Percentiles rank a stretch among this genome's conserved stretches.
Evolutionary conservation across 2,329 filamentous ascomycete genomes (phyloP).

Genomic region (Byssothecium circinans): DNA sequence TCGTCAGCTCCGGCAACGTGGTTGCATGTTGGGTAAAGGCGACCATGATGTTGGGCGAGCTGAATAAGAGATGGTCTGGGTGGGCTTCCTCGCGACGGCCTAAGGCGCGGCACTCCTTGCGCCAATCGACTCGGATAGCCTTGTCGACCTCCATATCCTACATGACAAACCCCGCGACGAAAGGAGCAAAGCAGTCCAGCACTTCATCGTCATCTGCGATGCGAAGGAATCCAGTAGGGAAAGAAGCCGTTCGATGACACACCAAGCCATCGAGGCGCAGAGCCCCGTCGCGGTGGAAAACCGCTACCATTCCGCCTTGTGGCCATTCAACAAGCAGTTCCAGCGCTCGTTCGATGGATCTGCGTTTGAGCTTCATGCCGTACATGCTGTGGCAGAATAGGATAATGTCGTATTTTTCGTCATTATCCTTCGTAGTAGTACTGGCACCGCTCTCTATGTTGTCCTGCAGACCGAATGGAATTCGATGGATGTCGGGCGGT

Average conservation of each 20-base stretch:
- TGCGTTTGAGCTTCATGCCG: constrained; percentile 56
- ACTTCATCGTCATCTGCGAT: constrained; percentile 50
- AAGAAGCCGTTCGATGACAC: constrained; percentile 51
- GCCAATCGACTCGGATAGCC: constrained; percentile 49
- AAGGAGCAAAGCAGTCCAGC: constrained; percentile 57
- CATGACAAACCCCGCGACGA: constrained; percentile 53
- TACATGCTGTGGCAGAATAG: constrained; percentile 68
- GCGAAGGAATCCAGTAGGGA: constrained; percentile 49
- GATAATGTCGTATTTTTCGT: constrained; percentile 56
- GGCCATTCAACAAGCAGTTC: constrained; percentile 49
- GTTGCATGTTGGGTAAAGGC: constrained; percentile 54
- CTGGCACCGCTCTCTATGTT: constrained; percentile 18
- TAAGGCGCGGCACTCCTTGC: constrained; percentile 55
- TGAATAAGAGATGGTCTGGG: constrained; percentile 51
- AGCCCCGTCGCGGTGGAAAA: constrained; percentile 58
- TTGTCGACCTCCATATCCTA: constrained; percentile 36
- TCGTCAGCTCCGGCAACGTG: constrained; percentile 47
- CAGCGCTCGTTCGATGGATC: constrained; percentile 52
- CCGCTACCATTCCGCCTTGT: constrained; percentile 50
- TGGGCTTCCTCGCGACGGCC: constrained; percentile 44
- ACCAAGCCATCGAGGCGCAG: constrained; percentile 54
- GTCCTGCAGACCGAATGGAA: constrained; percentile 44
- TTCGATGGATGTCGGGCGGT: constrained; percentile 44
- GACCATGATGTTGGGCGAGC: constrained; percentile 53
- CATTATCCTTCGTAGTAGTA: constrained; percentile 18